phyloP scores from a whole-genome alignment of 208 protist species.

The Trypanosoma mega region DNA sequence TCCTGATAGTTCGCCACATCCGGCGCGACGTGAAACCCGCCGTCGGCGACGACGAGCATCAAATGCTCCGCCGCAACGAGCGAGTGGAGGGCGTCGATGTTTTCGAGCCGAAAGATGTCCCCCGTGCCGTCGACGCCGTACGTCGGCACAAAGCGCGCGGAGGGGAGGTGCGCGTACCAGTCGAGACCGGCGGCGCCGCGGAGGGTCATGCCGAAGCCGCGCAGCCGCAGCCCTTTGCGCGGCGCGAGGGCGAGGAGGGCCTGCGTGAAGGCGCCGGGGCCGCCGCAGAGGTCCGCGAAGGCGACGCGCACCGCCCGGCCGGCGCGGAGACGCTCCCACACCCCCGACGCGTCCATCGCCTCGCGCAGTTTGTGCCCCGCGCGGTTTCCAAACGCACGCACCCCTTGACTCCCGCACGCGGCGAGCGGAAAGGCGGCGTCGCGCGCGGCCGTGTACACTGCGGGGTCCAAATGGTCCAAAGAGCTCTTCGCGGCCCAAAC shows the following conservation, averaged over 20 bases:
- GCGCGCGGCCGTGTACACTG: conserved; percentile 45
- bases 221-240: conserved; percentile 38
- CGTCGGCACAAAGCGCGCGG: conserved; percentile 51
- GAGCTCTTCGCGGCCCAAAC: conserved; percentile 65
- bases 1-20: conserved; percentile 85
- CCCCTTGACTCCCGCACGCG: conserved; percentile 32
- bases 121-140: conserved; percentile 88
- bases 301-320: conserved; percentile 28
- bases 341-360: conserved; percentile 70
- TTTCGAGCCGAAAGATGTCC: conserved; percentile 75
- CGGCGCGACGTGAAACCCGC: conserved; percentile 78
- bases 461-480: conserved; percentile 45
- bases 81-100: conserved; percentile 72
- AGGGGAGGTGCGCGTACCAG: conserved; percentile 75
- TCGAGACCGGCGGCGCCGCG: conserved; percentile 49
- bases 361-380: conserved; percentile 91
- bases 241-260: conserved; percentile 51
- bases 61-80: conserved; percentile 34
- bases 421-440: conserved; percentile 74
- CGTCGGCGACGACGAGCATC: conserved; percentile 89
- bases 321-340: conserved; percentile 54
- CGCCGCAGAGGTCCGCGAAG: conserved; percentile 90
- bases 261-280: conserved; percentile 87
- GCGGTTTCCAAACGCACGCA: conserved; percentile 70
- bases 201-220: conserved; percentile 88